Evolutionary conservation across 768 basidiomycete genomes (phyloP).

Genomic region (Mycena pura): DNA sequence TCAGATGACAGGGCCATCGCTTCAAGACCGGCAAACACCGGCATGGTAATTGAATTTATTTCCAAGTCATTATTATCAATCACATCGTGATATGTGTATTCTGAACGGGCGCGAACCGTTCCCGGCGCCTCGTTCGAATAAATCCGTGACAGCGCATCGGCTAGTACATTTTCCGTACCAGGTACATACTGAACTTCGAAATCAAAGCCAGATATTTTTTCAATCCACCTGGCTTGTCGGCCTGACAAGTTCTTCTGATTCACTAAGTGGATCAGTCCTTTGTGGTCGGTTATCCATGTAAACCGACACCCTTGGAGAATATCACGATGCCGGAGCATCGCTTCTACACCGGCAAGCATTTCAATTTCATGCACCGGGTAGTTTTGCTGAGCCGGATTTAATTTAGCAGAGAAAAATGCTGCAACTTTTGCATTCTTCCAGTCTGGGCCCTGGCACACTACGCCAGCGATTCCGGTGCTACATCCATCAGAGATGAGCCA

Average conservation of each 20-base stretch:
- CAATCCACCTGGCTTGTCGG: not conserved
- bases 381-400: constrained; percentile 28
- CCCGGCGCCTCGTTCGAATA: not conserved
- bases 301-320: not conserved
- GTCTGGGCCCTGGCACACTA: constrained; percentile 7
- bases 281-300: not conserved
- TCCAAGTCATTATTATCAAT: not conserved
- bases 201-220: not conserved
- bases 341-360: not conserved
- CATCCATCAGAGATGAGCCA: constrained; percentile 27
- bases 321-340: constrained; percentile 1
- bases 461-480: constrained; percentile 9
- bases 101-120: not conserved
- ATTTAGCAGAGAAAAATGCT: constrained; percentile 29
- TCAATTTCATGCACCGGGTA: constrained; percentile 15
- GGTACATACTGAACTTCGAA: not conserved
- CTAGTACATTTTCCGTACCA: not conserved
- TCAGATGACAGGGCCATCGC: not conserved
- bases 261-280: not conserved
- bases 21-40: not conserved
- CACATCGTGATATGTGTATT: not conserved
- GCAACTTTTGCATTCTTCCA: constrained; percentile 36
- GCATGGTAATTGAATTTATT: not conserved
- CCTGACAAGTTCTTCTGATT: constrained; percentile 1
- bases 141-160: not conserved